These are phyloP conservation scores for Saccharomyces pastorianus DNA, from an alignment of 1,139 yeast species.

Conservation along the genomic window DNA sequence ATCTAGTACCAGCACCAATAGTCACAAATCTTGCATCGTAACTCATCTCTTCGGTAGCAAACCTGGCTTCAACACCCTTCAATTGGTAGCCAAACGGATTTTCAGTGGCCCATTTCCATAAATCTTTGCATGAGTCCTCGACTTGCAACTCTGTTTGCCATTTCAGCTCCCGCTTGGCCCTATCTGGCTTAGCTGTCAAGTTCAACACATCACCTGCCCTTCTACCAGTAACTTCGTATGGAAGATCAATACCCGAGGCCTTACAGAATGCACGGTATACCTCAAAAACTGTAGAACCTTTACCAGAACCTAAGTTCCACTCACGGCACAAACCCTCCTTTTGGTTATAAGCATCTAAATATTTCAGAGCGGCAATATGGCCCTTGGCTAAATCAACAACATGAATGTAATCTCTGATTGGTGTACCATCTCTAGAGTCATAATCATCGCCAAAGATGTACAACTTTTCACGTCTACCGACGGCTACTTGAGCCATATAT, in stretches of 20 bases:
- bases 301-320: constrained; percentile 82
- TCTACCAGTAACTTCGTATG: constrained; percentile 57
- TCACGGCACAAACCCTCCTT: constrained; percentile 55
- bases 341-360: constrained; percentile 38
- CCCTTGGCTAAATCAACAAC: constrained; percentile 79
- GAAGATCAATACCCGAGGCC: constrained; percentile 61
- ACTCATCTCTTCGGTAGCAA: constrained; percentile 24
- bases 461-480: constrained; percentile 60
- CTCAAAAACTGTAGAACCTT: constrained; percentile 70
- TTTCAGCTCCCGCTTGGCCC: constrained; percentile 57
- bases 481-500: constrained; percentile 69
- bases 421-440: constrained; percentile 68
- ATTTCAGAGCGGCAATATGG: constrained; percentile 62
- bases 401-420: constrained; percentile 75
- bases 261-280: constrained; percentile 58
- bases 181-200: constrained; percentile 61
- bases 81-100: constrained; percentile 58
- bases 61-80: constrained; percentile 17
- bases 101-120: constrained; percentile 70
- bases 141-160: constrained; percentile 57
- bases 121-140: constrained; percentile 60
- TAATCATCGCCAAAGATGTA: constrained; percentile 63
- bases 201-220: constrained; percentile 75
- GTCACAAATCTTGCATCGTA: constrained; percentile 37
- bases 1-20: constrained; percentile 31